phyloP scores from a whole-genome alignment of 371 early-diverging fungal species.

The Syncephalastrum racemosum region DNA sequence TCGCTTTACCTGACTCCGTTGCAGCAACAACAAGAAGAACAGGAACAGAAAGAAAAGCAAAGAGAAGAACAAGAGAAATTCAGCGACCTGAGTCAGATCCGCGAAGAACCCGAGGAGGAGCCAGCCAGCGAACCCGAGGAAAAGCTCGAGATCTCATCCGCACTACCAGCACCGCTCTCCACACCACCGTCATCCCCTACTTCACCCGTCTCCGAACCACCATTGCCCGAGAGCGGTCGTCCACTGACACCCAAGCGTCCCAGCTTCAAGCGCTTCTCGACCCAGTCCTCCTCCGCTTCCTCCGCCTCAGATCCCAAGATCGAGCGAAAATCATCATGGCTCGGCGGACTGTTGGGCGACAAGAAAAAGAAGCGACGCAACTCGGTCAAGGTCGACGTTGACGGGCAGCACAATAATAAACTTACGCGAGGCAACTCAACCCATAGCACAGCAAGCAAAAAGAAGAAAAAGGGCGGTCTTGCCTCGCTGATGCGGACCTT shows the following conservation, averaged over 20 bases:
- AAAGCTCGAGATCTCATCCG: conserved; percentile 1
- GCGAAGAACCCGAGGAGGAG: no score
- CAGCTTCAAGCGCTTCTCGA: conserved; percentile 6
- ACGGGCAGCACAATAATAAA: conserved; percentile 8
- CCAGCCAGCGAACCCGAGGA: no score
- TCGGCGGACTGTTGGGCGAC: conserved; percentile 21
- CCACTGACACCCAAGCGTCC: background rate
- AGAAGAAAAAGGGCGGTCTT: conserved; percentile 17
- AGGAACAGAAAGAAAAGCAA: conserved; percentile 32
- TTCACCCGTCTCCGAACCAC: background rate
- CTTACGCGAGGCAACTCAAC: conserved; percentile 10
- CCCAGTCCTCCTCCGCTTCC: background rate
- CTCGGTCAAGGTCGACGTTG: conserved; percentile 14
- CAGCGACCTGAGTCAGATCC: conserved; percentile 1
- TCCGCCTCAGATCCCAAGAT: conserved; percentile 2
- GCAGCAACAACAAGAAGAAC: conserved; percentile 13
- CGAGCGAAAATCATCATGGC: conserved; percentile 30
- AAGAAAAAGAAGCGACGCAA: conserved; percentile 16
- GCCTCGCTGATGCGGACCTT: conserved; percentile 29
- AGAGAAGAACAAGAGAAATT: background rate
- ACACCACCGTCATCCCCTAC: background rate
- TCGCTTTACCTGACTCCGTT: conserved; percentile 24
- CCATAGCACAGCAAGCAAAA: background rate
- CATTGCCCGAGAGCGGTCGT: background rate
- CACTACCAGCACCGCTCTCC: background rate